Evolutionary conservation across 257 asterid species (phyloP).

Genomic region (Euphrasia confusa): DNA sequence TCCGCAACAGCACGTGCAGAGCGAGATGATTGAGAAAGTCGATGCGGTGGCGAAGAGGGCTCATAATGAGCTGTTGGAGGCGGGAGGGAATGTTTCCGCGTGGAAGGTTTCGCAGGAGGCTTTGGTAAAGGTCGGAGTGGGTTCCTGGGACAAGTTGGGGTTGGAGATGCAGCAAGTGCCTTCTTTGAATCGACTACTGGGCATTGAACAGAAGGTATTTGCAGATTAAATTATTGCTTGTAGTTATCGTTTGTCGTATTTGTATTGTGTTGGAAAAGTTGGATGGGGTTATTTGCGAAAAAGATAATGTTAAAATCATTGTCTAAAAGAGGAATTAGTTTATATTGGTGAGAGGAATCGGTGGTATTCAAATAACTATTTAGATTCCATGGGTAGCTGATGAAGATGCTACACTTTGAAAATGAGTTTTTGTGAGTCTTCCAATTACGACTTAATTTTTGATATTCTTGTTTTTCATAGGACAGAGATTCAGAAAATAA

Average conservation of each 20-base stretch:
- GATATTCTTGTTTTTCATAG: not conserved
- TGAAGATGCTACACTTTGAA: slow-evolving; percentile 3
- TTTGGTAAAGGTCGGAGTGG: slow-evolving; percentile 44
- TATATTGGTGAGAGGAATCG: not conserved
- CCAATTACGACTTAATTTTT: not conserved
- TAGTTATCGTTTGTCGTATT: not conserved
- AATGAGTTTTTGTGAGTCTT: not conserved
- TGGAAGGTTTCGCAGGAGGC: slow-evolving; percentile 87
- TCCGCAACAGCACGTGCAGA: slow-evolving; percentile 29
- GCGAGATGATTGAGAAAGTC: slow-evolving; percentile 42
- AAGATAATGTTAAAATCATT: not conserved
- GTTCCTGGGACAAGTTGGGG: slow-evolving; percentile 87
- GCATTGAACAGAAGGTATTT: slow-evolving; percentile 69
- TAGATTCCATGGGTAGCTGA: not conserved
- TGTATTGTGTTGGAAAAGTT: not conserved
- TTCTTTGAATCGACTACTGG: slow-evolving; percentile 49
- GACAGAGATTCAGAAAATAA: slow-evolving; percentile 1
- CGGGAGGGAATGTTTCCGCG: slow-evolving; percentile 50
- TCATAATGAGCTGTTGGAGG: slow-evolving; percentile 39
- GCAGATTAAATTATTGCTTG: not conserved
- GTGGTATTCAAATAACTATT: slow-evolving; percentile 6
- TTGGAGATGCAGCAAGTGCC: slow-evolving; percentile 77
- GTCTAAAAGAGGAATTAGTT: too few species aligned
- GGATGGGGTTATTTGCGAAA: not conserved
- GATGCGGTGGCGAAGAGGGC: slow-evolving; percentile 58